Evolutionary conservation across 352 stramenopile species (phyloP).

Genomic region (Globisporangium orthogonon): DNA sequence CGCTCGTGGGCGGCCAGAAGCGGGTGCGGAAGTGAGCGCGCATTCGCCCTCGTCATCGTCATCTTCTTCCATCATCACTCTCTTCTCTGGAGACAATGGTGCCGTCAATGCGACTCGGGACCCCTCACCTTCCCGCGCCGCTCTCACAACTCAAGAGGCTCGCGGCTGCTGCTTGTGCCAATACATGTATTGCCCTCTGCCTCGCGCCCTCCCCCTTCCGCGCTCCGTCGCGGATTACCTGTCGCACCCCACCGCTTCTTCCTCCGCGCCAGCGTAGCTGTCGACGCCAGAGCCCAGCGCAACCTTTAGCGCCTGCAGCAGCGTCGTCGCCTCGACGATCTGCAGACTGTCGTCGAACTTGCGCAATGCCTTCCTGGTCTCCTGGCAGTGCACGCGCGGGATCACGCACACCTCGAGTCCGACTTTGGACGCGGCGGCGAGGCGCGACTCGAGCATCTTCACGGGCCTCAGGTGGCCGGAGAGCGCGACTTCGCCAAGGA

Average conservation of each 20-base stretch:
- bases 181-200: slow-evolving; percentile 12
- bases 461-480: slow-evolving; percentile 73
- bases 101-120: neutral
- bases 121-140: neutral
- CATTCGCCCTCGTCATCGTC: too few species aligned
- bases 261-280: neutral
- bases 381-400: slow-evolving; percentile 39
- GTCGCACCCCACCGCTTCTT: neutral
- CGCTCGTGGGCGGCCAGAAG: slow-evolving; percentile 31
- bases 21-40: slow-evolving; percentile 9
- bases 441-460: slow-evolving; percentile 76
- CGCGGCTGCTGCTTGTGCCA: slow-evolving; percentile 1
- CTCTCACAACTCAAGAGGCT: neutral
- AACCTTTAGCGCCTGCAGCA: slow-evolving; percentile 60
- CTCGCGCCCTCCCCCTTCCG: too few species aligned
- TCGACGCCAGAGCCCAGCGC: slow-evolving; percentile 25
- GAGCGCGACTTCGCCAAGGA: slow-evolving; percentile 76
- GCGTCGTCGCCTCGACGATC: slow-evolving; percentile 58
- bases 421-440: slow-evolving; percentile 78
- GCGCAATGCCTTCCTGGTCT: slow-evolving; percentile 31
- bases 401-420: slow-evolving; percentile 70
- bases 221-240: slow-evolving; percentile 1
- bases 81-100: neutral
- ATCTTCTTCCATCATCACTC: neutral
- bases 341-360: slow-evolving; percentile 53